Evolutionary conservation across 306 rosid genomes (phyloP).

Genomic region (Trifolium subterraneum): DNA sequence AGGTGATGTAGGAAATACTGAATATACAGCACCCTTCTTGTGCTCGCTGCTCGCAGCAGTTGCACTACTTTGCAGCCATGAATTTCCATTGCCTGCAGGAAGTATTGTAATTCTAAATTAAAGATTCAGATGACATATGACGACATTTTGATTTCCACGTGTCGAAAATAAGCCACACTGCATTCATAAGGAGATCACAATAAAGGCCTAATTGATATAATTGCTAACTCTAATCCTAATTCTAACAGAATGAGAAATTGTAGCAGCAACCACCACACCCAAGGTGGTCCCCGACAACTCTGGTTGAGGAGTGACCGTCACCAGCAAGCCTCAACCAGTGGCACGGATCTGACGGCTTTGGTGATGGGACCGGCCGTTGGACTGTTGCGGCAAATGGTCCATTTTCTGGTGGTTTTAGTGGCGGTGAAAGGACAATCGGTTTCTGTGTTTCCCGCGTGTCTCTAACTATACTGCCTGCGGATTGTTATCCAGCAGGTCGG

Average conservation of each 20-base stretch:
- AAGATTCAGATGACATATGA: neutral
- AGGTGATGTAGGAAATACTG: conserved; percentile 59
- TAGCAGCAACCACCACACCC: neutral
- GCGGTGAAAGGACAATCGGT: neutral
- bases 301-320: neutral
- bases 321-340: neutral
- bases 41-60: conserved; percentile 41
- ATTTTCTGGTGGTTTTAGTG: neutral
- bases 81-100: conserved; percentile 67
- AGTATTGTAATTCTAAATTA: conserved; percentile 31
- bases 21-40: conserved; percentile 49
- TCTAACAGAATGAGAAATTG: neutral
- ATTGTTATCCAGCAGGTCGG: neutral
- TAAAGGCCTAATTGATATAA: neutral
- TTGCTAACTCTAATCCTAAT: conserved; percentile 7
- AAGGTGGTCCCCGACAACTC: neutral
- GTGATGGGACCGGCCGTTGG: neutral
- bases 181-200: neutral
- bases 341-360: neutral
- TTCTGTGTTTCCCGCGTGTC: neutral
- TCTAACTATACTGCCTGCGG: neutral
- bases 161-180: neutral
- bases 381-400: neutral
- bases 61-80: conserved; percentile 68
- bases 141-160: neutral